Conservation (phyloP, 148 eudicot genomes). For the Chenopodium formosanum region DNA sequence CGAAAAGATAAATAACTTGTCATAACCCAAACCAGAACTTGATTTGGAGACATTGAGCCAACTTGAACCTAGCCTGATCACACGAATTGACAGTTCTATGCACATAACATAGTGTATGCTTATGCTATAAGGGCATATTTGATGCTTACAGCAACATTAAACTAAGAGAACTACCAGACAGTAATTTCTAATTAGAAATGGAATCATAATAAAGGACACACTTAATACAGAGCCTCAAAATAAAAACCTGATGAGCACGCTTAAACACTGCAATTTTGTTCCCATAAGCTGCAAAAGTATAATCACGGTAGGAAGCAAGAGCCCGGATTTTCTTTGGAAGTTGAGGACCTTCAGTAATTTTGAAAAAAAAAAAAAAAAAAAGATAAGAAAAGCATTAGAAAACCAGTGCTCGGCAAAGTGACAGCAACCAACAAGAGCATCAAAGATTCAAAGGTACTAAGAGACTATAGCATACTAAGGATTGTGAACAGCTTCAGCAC, state of each 20-base stretch:
- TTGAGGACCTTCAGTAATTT: conserved; percentile 72
- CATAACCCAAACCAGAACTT: too few relatives aligned
- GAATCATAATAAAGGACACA: neutral
- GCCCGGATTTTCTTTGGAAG: conserved; percentile 94
- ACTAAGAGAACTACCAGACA: neutral
- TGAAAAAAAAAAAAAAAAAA: neutral
- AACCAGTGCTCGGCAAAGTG: neutral
- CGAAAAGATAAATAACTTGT: too few relatives aligned
- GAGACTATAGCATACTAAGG: neutral
- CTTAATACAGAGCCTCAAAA: neutral
- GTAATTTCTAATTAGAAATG: neutral
- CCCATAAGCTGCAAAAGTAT: conserved; percentile 97
- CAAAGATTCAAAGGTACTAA: neutral
- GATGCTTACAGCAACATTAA: neutral
- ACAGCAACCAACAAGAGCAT: neutral
- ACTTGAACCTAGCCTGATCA: too few relatives aligned
- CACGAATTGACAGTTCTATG: neutral
- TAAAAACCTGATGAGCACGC: conserved; percentile 88
- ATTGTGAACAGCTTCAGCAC: neutral
- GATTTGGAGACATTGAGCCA: too few relatives aligned
- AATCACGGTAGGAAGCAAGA: conserved; percentile 89
- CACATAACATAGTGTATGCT: neutral
- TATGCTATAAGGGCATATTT: neutral
- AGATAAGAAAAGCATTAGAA: conserved; percentile 10
- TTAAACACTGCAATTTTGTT: conserved; percentile 76